Evolutionary conservation across 495 filamentous ascomycete species (phyloP), one percentile per base, ranked within the genome.

Genomic region (Cenococcum geophilum): DNA sequence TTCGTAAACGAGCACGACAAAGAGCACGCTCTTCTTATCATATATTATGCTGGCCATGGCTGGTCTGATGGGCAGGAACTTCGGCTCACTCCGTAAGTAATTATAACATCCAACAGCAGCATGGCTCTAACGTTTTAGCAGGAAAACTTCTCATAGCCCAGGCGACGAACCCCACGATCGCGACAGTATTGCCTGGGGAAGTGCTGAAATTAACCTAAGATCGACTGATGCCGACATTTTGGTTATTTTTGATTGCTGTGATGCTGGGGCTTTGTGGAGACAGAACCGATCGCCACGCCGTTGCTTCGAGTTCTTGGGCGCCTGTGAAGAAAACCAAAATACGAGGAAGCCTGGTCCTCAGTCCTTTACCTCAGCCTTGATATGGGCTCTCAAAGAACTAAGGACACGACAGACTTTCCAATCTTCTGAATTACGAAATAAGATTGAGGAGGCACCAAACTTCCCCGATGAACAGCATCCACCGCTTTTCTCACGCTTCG

Each of bases 11-110:
- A 51, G 5, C 34, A 69, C 55, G 64, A 66, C 23, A 27, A 42
- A 18, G 52, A 50, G 40, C 25, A 63, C 34, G 49, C 34, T 14
- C 40, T 63, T 32, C 35, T 66, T 43, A 69, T 69, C 16, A 35
- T 69, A 6, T 69, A 66, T 54, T 69, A 69, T 47, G 64, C 56
- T 54, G 67, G 67, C 5, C 67, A 69, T 32, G 67, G 67, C 23
- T 18, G 22, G 4, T 63, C 52, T 36, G 45, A 57, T 36, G 40
- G 59, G 20, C 54, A 16, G 20, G 60, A 55, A 21, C 40, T 62
- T 16, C 25, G n/a, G 10, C 6, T 62, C 6, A 8, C 16, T 5
- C 55, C 49, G 51, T 59, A 21, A 51, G 48, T n/a, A 20, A 12
- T 1, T 51, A 51, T 18, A 22, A 51, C 22, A 4, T 23, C 21